Evolutionary conservation across 2,329 filamentous ascomycete species (phyloP), one percentile per base, ranked within the genome.

Genomic region (Clonostachys rosea): DNA sequence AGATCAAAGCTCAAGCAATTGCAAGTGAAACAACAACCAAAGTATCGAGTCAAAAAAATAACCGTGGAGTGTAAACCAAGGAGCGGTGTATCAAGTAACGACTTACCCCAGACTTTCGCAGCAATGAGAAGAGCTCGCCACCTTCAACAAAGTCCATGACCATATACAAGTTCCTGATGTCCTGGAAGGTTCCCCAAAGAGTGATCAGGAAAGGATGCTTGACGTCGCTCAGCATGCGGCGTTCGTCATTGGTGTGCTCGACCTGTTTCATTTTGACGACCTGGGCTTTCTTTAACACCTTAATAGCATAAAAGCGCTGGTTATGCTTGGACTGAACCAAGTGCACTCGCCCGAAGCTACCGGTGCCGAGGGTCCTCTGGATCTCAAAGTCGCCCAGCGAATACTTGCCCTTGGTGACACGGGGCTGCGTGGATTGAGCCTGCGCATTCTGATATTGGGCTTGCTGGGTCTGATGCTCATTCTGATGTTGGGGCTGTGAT

Each of bases 181-280:
- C 94, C 65, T 97, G 92, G 68, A 97, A 99, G 10, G 94, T 99
- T 49, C 94, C 94, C 94, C 94, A 99, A 39, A 99, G 76, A 2
- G 94, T 99, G 64, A 99, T 94, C 53, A 99, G 76, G 71, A 99
- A 99, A 12, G 94, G 91, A 69, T 99, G 92, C 68, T 96, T 95
- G 66, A 97, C 94, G 66, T 95, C 88, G 65, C 90, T 89, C 60
- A 99, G 74, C 94, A 99, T 99, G 59, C 82, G 84, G 56, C 94
- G 81, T 74, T 99, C 94, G 69, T 99, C 94, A 63, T 99, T 99
- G 56, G 94, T 99, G 72, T 99, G 94, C 70, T 99, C 94, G 50
- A 99, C 91, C 70, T 99, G 94, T 81, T 99, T 99, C 94, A 99
- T 97, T 76, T 96, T 96, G 68, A 99, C 91, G 47, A 99, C 92